Percentiles rank a stretch among this genome's conserved stretches.
phyloP scores from a whole-genome alignment of 305 asterid species.

The Solanum hybrid region DNA sequence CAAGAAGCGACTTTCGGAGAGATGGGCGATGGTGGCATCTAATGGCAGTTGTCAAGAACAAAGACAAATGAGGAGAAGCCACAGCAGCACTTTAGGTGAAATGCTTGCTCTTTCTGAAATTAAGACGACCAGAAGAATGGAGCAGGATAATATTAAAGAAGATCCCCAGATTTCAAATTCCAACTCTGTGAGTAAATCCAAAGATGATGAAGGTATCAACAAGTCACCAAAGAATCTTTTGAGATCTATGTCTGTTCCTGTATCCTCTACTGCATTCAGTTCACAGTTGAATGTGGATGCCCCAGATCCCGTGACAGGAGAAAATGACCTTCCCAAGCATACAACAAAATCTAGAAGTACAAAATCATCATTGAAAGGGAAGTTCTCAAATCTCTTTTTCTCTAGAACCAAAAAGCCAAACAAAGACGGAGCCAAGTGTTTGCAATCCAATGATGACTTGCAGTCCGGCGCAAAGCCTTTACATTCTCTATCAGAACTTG shows the following conservation, averaged over 20 bases:
- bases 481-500: constrained; percentile 14
- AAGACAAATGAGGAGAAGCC: constrained; percentile 26
- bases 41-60: constrained; percentile 42
- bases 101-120: constrained; percentile 44
- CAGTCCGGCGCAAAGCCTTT: constrained; percentile 14
- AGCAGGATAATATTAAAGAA: constrained; percentile 13
- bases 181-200: background rate
- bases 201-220: constrained; percentile 13
- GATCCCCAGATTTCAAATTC: constrained; percentile 14
- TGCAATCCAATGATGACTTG: constrained; percentile 38
- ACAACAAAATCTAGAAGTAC: constrained; percentile 35
- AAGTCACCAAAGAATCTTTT: constrained; percentile 24
- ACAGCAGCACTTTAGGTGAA: constrained; percentile 41
- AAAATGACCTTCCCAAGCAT: constrained; percentile 33
- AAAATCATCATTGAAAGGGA: constrained; percentile 66
- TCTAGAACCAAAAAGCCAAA: constrained; percentile 51
- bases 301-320: constrained; percentile 26
- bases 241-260: constrained; percentile 87
- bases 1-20: constrained; percentile 89
- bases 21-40: constrained; percentile 92
- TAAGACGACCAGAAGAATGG: constrained; percentile 12
- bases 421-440: constrained; percentile 34
- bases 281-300: constrained; percentile 27
- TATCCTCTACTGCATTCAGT: constrained; percentile 49
- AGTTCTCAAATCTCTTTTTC: constrained; percentile 74